Conservation (phyloP, 495 filamentous ascomycete genomes). For the Tuber brumale region DNA sequence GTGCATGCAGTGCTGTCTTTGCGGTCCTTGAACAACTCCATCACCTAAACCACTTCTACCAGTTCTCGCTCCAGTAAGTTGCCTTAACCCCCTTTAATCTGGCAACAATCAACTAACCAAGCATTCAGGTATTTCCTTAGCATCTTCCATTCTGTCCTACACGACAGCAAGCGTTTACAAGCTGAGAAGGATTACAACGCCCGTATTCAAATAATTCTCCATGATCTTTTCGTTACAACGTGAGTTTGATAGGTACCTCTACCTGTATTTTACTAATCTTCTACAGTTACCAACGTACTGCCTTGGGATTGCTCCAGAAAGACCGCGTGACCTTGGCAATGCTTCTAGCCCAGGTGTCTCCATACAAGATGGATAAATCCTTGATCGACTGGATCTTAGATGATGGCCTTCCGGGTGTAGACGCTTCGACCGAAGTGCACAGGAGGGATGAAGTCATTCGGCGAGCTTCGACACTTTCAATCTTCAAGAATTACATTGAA, state of each 20-base stretch:
- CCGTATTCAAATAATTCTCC: conserved; percentile 79
- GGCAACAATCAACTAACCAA: conserved; percentile 1
- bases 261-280: neutral
- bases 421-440: conserved; percentile 63
- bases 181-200: conserved; percentile 65
- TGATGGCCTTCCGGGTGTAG: conserved; percentile 63
- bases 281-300: conserved; percentile 69
- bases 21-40: conserved; percentile 94
- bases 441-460: conserved; percentile 62
- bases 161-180: conserved; percentile 66
- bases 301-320: conserved; percentile 84
- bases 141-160: conserved; percentile 91
- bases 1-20: conserved; percentile 92
- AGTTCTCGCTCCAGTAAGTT: conserved; percentile 78
- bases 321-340: conserved; percentile 93
- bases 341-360: conserved; percentile 86
- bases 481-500: conserved; percentile 68
- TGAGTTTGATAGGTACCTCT: neutral
- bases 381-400: conserved; percentile 84
- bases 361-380: conserved; percentile 84
- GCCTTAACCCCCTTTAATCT: neutral
- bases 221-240: conserved; percentile 79
- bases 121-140: conserved; percentile 68
- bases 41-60: conserved; percentile 98
- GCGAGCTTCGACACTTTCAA: conserved; percentile 58